Evolutionary conservation across 352 stramenopile genomes (phyloP).

Genomic region (Phytopythium sindhum): DNA sequence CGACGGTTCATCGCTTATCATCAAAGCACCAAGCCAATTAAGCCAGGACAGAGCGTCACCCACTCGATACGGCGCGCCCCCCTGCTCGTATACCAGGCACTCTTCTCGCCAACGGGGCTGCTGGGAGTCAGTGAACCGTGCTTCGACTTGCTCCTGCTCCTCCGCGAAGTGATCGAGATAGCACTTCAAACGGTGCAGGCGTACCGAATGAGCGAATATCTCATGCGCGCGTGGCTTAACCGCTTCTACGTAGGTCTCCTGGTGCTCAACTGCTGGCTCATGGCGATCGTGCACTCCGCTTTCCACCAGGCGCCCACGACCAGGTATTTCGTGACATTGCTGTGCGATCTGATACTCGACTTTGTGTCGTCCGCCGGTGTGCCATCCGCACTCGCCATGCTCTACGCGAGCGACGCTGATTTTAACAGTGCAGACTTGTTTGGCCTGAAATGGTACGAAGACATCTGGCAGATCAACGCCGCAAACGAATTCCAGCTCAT

Average conservation of each 20-base stretch:
- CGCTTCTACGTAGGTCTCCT: slow-evolving; percentile 12
- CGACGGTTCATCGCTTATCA: background rate
- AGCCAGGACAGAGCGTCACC: background rate
- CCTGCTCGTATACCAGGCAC: background rate
- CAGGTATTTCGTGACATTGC: slow-evolving; percentile 19
- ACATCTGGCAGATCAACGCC: slow-evolving; percentile 34
- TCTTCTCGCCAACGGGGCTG: slow-evolving; percentile 24
- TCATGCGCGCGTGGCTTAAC: slow-evolving; percentile 6
- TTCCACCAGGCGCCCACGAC: slow-evolving; percentile 13
- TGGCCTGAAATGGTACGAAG: slow-evolving; percentile 34
- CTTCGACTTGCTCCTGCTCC: slow-evolving; percentile 22
- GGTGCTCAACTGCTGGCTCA: slow-evolving; percentile 23
- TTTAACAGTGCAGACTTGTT: background rate
- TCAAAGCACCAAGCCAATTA: background rate
- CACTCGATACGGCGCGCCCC: background rate
- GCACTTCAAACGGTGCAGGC: slow-evolving; percentile 11
- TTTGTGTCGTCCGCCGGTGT: slow-evolving; percentile 34
- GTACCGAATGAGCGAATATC: slow-evolving; percentile 10
- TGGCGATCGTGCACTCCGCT: slow-evolving; percentile 25
- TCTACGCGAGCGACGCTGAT: background rate
- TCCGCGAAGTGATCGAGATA: slow-evolving; percentile 9
- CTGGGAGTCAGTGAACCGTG: slow-evolving; percentile 24
- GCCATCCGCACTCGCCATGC: slow-evolving; percentile 17
- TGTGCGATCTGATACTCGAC: slow-evolving; percentile 35
- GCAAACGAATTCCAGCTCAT: slow-evolving; percentile 48